Evolutionary conservation across 345 rosid genomes (phyloP).

Genomic region (Syzygium aqueum): DNA sequence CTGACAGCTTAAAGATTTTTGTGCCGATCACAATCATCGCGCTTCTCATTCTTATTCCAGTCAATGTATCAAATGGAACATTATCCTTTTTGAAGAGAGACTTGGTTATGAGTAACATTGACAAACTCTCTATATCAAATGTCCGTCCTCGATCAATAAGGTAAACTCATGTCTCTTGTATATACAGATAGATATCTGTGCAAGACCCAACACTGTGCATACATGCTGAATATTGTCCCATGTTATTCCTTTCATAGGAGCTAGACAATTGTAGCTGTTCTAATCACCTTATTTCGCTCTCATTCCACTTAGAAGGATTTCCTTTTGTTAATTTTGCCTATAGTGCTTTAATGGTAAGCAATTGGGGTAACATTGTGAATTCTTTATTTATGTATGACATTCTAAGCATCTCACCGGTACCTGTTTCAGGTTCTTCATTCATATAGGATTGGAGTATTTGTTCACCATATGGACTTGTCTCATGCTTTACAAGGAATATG

Average conservation of each 20-base stretch:
- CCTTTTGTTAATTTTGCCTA: background rate
- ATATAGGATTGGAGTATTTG: conserved; percentile 71
- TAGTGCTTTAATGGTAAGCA: background rate
- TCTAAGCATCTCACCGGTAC: background rate
- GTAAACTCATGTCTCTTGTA: conserved; percentile 13
- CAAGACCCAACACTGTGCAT: background rate
- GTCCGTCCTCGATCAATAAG: conserved; percentile 69
- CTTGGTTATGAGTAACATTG: conserved; percentile 80
- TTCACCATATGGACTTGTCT: conserved; percentile 86
- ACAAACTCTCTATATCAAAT: conserved; percentile 91
- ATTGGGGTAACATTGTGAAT: background rate
- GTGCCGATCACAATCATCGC: conserved; percentile 67
- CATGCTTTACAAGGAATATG: conserved; percentile 91
- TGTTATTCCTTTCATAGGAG: background rate
- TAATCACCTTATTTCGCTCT: background rate
- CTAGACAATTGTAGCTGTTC: background rate
- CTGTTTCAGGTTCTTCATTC: conserved; percentile 76
- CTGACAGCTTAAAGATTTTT: conserved; percentile 82
- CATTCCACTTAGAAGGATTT: background rate
- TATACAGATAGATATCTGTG: background rate
- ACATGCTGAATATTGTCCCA: background rate
- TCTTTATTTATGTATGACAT: background rate
- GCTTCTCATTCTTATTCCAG: conserved; percentile 77
- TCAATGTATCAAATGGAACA: conserved; percentile 86
- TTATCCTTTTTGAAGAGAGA: conserved; percentile 70